A percentile compares a stretch with the other conserved stretches of the same genome.
phyloP scores from a whole-genome alignment of 495 filamentous ascomycete species.

The Penicillium crystallinum region DNA sequence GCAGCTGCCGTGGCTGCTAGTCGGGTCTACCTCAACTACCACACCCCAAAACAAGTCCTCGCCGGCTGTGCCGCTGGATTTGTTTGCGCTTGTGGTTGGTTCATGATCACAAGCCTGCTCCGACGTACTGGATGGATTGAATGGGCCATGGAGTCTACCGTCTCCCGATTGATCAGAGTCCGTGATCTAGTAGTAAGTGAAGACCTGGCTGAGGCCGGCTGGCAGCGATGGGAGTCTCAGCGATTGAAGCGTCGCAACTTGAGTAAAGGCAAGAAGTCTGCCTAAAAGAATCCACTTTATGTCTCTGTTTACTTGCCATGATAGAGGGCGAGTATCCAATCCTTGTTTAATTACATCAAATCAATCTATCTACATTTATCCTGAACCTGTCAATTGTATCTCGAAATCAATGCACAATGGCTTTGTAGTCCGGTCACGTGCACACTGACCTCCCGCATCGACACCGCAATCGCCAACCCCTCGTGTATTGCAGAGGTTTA shows the following conservation, averaged over 20 bases:
- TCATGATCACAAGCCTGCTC: constrained; percentile 57
- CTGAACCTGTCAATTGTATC: neutral
- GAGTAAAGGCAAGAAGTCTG: constrained; percentile 25
- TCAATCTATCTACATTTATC: neutral
- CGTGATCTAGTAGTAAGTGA: constrained; percentile 86
- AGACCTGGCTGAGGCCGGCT: constrained; percentile 85
- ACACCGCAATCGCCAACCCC: constrained; percentile 4
- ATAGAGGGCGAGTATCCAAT: neutral
- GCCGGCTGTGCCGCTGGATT: constrained; percentile 70
- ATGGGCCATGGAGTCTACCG: constrained; percentile 64
- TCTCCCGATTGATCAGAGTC: constrained; percentile 61
- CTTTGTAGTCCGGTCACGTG: constrained; percentile 1
- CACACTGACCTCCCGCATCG: neutral
- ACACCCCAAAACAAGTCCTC: constrained; percentile 81
- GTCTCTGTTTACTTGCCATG: neutral
- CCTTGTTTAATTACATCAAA: neutral
- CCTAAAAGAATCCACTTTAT: constrained; percentile 12
- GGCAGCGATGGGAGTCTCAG: constrained; percentile 79
- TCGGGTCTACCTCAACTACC: constrained; percentile 88
- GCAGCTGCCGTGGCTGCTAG: constrained; percentile 72
- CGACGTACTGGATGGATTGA: constrained; percentile 60
- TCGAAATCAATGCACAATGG: neutral
- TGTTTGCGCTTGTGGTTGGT: constrained; percentile 74
- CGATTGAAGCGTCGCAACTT: constrained; percentile 29
- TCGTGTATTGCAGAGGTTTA: neutral